Base-by-base conservation (phyloP, 768 basidiomycete genomes). In the Neoboletus magnificus region DNA sequence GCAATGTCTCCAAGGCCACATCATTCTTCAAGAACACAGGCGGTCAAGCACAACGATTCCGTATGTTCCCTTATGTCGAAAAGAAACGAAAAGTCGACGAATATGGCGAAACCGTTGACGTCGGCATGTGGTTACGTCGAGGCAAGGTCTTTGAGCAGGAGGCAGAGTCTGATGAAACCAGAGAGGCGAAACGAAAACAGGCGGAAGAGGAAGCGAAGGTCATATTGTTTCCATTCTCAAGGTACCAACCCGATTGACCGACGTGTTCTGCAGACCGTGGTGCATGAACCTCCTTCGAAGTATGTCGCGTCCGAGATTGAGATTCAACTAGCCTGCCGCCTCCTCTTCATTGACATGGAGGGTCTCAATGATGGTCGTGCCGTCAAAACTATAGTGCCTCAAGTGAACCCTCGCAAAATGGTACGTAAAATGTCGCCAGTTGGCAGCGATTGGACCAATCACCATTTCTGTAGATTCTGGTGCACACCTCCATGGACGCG, bases 41-140 rank as follows among this genome's bases (percentile, higher is more conserved):
- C 15, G 77, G 79, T 11, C 86, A 89, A 61, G 75, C 81, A 16
- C 91, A 89, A 59, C 78, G 97, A 50, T 98, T 91, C 71, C 81
- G 96, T 60, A 98, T 98, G 94, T 98, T 98, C 74, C 97, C 97
- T 0, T 94, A 93, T 61, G 84, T 96, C 29, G 96, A 98, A 74
- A 88, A 91, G 73, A 91, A 89, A 66, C 77, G 93, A 61, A 81
- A 90, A 61, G 91, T 98, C 22, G 97, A 99, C 67, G 91, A 91
- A 62, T 99, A 92, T 68, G 97, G 97, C 10, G 97, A 99, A 76
- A 89, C 86, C 11, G 78, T 98, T 49, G 97, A 98, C 70, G 89
- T 98, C 7, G 93, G 89, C 4, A 89, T 93, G 83, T 99, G 97
- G 97, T 70, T 98, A 55, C 79, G 93, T 57, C 91, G 92, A 66